A percentile compares a stretch with the other conserved stretches of the same genome.
Evolutionary conservation across 768 basidiomycete species (phyloP).

Genomic region (Phanerodontia chrysosporium): DNA sequence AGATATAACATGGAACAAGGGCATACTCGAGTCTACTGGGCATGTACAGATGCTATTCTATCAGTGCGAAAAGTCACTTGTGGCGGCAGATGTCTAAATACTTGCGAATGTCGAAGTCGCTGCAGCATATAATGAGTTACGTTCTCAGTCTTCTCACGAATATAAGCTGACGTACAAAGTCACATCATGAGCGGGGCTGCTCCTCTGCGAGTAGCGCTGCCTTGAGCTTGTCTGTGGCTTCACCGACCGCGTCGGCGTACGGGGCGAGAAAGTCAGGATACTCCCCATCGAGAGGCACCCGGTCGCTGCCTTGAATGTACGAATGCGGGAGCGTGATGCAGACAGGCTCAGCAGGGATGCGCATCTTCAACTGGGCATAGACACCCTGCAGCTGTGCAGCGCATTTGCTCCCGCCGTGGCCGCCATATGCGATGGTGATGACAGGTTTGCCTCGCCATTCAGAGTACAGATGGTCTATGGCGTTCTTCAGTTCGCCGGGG

Average conservation of each 20-base stretch:
- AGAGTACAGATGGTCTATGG: constrained; percentile 35
- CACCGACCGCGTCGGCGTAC: constrained; percentile 4
- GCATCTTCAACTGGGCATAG: constrained; percentile 22
- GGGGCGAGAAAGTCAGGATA: constrained; percentile 20
- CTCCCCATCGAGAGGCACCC: constrained; percentile 9
- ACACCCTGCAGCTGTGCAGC: constrained; percentile 27
- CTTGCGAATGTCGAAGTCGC: too few species aligned
- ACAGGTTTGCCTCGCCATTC: constrained; percentile 35
- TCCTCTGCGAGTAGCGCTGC: neutral
- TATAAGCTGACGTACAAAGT: too few species aligned
- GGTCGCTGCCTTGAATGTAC: constrained; percentile 12
- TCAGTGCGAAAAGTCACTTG: too few species aligned
- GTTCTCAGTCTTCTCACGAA: too few species aligned
- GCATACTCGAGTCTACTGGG: too few species aligned
- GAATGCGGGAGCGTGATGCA: constrained; percentile 16
- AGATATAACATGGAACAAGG: too few species aligned
- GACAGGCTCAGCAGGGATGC: constrained; percentile 11
- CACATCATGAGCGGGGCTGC: too few species aligned
- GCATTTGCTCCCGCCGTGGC: constrained; percentile 28
- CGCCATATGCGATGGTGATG: constrained; percentile 30
- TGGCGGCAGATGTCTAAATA: too few species aligned
- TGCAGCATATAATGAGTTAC: too few species aligned
- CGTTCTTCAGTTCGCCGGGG: constrained; percentile 36
- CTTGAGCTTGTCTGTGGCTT: neutral
- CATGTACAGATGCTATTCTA: too few species aligned